Conservation (phyloP, 306 rosid species). For the Sindora glabra region DNA sequence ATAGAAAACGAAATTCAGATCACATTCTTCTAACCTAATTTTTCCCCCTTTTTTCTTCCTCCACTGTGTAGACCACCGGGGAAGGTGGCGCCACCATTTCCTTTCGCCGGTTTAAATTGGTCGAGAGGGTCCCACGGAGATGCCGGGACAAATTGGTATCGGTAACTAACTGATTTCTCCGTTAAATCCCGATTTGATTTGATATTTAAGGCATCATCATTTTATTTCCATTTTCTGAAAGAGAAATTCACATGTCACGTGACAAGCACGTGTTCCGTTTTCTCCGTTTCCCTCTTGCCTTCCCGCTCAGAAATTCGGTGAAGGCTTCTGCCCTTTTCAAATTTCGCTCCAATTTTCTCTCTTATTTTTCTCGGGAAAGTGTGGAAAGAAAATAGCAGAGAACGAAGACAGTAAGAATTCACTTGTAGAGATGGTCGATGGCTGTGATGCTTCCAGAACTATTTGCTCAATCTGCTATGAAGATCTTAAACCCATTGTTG, state of each 20-base stretch:
- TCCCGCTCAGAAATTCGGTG: constrained; percentile 21
- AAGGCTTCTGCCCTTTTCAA: constrained; percentile 8
- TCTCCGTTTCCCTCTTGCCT: not conserved
- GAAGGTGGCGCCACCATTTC: not conserved
- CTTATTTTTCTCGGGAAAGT: not conserved
- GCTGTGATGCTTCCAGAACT: constrained; percentile 35
- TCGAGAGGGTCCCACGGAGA: not conserved
- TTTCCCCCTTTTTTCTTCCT: not conserved
- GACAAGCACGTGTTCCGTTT: not conserved
- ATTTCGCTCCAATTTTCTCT: constrained; percentile 1
- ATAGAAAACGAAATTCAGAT: not conserved
- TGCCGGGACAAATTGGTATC: too few species aligned
- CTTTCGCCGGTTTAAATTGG: not conserved
- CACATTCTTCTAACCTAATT: not conserved
- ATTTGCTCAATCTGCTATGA: constrained; percentile 95
- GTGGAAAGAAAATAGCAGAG: not conserved
- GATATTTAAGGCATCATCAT: too few species aligned
- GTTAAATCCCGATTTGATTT: not conserved
- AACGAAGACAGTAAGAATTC: not conserved
- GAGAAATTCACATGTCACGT: constrained; percentile 2
- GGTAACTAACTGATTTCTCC: not conserved
- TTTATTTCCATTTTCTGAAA: too few species aligned
- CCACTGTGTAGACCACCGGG: not conserved
- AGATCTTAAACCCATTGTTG: constrained; percentile 63
- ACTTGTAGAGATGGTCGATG: constrained; percentile 31